Evolutionary conservation across 257 asterid genomes (phyloP).

Genomic region (Przewalskia tangutica): DNA sequence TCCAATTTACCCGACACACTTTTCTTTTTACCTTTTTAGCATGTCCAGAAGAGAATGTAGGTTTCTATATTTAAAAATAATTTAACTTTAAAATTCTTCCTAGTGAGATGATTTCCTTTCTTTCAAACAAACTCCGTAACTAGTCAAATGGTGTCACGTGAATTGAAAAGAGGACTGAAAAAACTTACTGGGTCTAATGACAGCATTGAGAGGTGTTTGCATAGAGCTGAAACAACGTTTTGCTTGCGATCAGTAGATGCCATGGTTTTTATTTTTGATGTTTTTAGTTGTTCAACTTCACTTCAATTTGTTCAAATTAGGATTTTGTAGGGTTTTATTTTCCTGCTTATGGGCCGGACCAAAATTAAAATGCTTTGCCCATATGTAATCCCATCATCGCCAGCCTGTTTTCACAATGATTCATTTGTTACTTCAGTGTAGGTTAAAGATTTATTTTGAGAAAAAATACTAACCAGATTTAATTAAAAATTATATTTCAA

Average conservation of each 20-base stretch:
- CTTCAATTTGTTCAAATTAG: neutral
- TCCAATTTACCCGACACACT: no score
- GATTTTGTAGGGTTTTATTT: constrained; percentile 13
- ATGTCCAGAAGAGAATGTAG: neutral
- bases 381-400: no score
- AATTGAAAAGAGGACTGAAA: neutral
- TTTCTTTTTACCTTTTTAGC: constrained; percentile 17
- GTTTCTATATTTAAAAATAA: no score
- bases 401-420: no score
- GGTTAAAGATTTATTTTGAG: no score
- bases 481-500: no score
- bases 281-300: neutral
- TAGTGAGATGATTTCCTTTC: no score
- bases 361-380: neutral
- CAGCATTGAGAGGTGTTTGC: constrained; percentile 36
- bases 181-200: constrained; percentile 42
- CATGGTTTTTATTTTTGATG: constrained; percentile 22
- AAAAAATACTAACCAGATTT: no score
- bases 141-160: no score
- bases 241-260: constrained; percentile 32
- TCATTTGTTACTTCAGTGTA: no score
- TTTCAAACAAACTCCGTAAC: no score
- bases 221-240: constrained; percentile 40
- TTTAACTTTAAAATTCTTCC: no score
- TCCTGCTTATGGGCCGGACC: neutral